Conservation (phyloP, 164 flowering plant genomes). For the Kalanchoe fedtschenkoi region DNA sequence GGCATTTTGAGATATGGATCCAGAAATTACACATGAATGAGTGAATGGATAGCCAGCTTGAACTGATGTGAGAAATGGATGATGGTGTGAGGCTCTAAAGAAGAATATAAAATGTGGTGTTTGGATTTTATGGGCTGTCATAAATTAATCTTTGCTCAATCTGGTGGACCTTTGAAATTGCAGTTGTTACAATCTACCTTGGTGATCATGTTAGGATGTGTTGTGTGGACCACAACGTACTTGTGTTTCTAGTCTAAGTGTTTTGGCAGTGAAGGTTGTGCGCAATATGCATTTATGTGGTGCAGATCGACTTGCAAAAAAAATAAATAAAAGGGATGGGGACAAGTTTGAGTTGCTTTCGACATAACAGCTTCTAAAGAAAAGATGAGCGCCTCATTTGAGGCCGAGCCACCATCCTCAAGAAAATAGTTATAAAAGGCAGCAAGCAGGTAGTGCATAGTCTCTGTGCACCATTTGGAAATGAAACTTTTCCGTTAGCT, state of each 20-base stretch:
- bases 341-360: constrained; percentile 94
- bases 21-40: too few species aligned
- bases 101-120: constrained; percentile 94
- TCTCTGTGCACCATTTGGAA: too few species aligned
- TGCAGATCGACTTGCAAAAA: constrained; percentile 77
- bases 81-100: constrained; percentile 91
- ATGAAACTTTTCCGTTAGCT: too few species aligned
- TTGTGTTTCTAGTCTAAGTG: constrained; percentile 51
- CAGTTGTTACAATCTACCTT: background rate
- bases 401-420: too few species aligned
- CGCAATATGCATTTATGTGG: constrained; percentile 84
- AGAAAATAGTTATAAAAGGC: too few species aligned
- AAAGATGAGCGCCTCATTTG: too few species aligned
- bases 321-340: constrained; percentile 99
- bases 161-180: constrained; percentile 31
- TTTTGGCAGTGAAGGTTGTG: constrained; percentile 84
- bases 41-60: too few species aligned
- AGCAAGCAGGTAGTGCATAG: too few species aligned
- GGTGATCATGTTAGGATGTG: background rate
- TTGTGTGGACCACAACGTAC: background rate
- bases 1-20: too few species aligned
- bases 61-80: too few species aligned
- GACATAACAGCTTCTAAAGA: too few species aligned
- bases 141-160: constrained; percentile 90
- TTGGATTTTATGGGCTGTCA: constrained; percentile 96